Evolutionary conservation across 768 basidiomycete species (phyloP).

Genomic region (Tricholoma furcatifolium): DNA sequence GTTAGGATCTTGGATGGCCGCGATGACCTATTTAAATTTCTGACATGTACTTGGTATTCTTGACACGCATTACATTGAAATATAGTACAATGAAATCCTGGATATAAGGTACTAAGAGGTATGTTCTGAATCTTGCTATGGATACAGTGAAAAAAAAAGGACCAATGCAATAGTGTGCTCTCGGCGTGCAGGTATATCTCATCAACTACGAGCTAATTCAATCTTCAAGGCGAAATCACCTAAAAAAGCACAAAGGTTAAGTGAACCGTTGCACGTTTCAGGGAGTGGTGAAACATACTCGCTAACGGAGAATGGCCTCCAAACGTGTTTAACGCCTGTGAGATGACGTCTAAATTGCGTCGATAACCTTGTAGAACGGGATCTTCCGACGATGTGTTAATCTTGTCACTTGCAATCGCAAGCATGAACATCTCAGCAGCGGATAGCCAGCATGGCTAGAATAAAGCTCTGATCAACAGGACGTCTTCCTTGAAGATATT

Average conservation of each 20-base stretch:
- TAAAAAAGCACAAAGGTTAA: constrained; percentile 1
- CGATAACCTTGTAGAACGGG: constrained; percentile 7
- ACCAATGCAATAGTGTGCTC: background rate
- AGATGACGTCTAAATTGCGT: constrained; percentile 12
- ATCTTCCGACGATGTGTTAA: constrained; percentile 4
- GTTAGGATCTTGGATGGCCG: too few relatives aligned
- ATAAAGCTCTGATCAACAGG: background rate
- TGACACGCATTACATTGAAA: background rate
- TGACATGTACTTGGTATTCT: too few relatives aligned
- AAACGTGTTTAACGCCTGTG: constrained; percentile 14
- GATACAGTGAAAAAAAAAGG: background rate
- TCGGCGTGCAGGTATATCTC: background rate
- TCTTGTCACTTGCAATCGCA: constrained; percentile 8
- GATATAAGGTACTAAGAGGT: background rate
- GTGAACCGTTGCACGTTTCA: background rate
- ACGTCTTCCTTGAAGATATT: background rate
- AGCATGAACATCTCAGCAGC: constrained; percentile 20
- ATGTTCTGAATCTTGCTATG: background rate
- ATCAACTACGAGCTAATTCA: constrained; percentile 9
- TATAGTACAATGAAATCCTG: background rate
- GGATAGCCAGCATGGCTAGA: constrained; percentile 20
- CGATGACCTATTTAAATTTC: too few relatives aligned
- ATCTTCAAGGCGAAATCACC: constrained; percentile 12
- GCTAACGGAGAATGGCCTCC: constrained; percentile 17
- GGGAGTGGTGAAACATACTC: constrained; percentile 6